These are phyloP conservation scores for Globisporangium mamillatum DNA, from an alignment of 352 stramenopile species.

Conservation along the genomic window DNA sequence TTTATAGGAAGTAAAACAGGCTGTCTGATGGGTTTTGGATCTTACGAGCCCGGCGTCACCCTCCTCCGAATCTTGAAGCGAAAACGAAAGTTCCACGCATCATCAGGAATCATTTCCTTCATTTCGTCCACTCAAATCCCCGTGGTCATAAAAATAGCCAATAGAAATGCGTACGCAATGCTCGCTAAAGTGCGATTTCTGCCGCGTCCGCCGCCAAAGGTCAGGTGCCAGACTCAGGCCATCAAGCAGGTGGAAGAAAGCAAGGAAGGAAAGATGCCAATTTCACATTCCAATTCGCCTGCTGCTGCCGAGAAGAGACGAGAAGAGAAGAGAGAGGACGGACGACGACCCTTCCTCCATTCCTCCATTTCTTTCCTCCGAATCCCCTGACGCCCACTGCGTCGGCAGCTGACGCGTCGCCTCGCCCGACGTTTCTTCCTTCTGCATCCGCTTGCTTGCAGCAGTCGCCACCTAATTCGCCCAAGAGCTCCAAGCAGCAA, in stretches of 20 bases:
- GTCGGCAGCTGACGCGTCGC: conserved; percentile 14
- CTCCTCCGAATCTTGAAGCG: neutral
- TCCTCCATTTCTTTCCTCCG: conserved; percentile 5
- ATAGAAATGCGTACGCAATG: neutral
- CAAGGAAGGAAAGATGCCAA: neutral
- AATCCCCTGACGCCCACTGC: conserved; percentile 11
- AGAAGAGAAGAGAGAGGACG: neutral
- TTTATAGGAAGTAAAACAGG: neutral
- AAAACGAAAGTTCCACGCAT: conserved; percentile 4
- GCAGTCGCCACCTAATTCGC: neutral
- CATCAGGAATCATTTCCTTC: conserved; percentile 3
- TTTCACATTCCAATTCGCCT: conserved; percentile 7
- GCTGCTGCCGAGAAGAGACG: neutral
- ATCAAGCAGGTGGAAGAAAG: neutral
- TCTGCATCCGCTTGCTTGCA: neutral
- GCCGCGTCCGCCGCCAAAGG: conserved; percentile 1
- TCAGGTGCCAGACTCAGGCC: neutral
- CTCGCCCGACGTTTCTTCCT: neutral
- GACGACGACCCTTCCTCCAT: neutral
- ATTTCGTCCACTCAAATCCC: neutral
- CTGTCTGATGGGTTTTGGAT: conserved; percentile 10
- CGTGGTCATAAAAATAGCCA: neutral
- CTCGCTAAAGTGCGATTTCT: conserved; percentile 1
- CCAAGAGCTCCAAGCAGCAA: conserved; percentile 7
- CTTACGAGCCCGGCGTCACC: conserved; percentile 9